Base-by-base conservation (phyloP, 2,329 filamentous ascomycete genomes). In the Alternaria infectoria region DNA sequence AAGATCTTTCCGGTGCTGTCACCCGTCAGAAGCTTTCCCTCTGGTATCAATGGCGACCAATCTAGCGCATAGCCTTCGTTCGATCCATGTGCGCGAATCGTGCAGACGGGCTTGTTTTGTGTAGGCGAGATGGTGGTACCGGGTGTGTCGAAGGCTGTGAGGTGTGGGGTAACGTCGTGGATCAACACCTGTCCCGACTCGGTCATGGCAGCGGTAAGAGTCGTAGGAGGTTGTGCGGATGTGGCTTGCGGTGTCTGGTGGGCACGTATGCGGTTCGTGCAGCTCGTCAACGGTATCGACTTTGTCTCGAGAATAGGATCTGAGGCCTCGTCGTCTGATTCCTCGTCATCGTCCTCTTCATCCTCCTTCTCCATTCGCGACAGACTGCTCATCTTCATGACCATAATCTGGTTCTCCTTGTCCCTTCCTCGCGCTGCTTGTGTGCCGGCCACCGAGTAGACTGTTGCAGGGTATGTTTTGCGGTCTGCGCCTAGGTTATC, bases 301-400 rank as follows among this genome's bases (percentile, higher is more conserved):
- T 92, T 94, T 78, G 91, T 94, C 83, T 99, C 96, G 57, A 99
- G 89, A 68, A 99, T 96, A 2, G 96, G 94, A 71, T 99, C 95
- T 68, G 91, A 84, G 68, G 83, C 83, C 69, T 88, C 87, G 65
- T 96, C 93, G 65, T 92, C 91, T 0, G 72, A 74, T 67, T 93
- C 91, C 5, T 84, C 83, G 50, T 92, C 89, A 13, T 87, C 89
- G 12, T 87, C 88, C 52, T 91, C 91, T 13, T 90, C 88, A 28
- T 89, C 88, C 15, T 91, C 90, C 49, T 91, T 90, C 75, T 97
- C 92, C 90, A 96, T 97, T 77, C 90, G 90, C 77, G 92, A 93
- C 66, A 99, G 84, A 15, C 94, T 92, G 76, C 93, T 97, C 79
- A 99, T 90, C 83, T 98, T 98, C 88, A 97, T 93, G 43, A 98